Conservation (phyloP, 2,329 filamentous ascomycete species). For the Alternaria sp. region DNA sequence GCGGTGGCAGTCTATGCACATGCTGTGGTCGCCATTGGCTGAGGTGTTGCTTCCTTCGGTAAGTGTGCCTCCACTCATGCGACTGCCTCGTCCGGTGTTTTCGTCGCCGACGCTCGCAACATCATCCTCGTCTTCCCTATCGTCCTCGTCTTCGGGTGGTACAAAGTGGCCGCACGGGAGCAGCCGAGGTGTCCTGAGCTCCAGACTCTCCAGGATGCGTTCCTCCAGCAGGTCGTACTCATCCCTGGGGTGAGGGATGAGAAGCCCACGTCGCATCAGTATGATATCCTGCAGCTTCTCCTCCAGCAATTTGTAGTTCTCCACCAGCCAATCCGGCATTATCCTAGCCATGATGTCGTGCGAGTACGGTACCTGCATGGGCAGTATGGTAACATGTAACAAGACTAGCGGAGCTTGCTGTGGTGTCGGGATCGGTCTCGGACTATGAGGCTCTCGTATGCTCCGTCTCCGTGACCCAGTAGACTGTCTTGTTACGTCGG, state of each 20-base stretch:
- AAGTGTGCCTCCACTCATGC: conserved; percentile 49
- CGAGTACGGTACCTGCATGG: conserved; percentile 70
- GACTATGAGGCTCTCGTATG: conserved; percentile 39
- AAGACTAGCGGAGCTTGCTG: conserved; percentile 74
- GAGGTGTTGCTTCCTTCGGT: conserved; percentile 41
- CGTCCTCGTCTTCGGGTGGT: conserved; percentile 43
- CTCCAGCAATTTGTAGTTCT: conserved; percentile 72
- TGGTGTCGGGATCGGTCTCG: conserved; percentile 40
- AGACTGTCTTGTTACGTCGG: conserved; percentile 42
- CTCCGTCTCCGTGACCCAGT: conserved; percentile 39
- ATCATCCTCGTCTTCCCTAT: conserved; percentile 51
- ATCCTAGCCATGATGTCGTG: conserved; percentile 59
- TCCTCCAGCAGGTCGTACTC: conserved; percentile 84
- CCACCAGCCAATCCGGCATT: conserved; percentile 61
- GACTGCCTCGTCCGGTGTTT: conserved; percentile 45
- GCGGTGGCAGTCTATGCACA: conserved; percentile 60
- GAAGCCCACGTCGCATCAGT: conserved; percentile 71
- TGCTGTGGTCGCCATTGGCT: conserved; percentile 45
- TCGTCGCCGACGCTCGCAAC: conserved; percentile 47
- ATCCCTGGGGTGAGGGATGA: conserved; percentile 79
- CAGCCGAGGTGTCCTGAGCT: conserved; percentile 74
- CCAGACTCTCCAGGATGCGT: conserved; percentile 75
- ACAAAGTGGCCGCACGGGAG: conserved; percentile 81
- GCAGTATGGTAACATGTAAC: conserved; percentile 78
- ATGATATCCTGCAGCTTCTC: conserved; percentile 77